Conservation (phyloP, 345 rosid species). For the Diplotaxis tenuifolia region DNA sequence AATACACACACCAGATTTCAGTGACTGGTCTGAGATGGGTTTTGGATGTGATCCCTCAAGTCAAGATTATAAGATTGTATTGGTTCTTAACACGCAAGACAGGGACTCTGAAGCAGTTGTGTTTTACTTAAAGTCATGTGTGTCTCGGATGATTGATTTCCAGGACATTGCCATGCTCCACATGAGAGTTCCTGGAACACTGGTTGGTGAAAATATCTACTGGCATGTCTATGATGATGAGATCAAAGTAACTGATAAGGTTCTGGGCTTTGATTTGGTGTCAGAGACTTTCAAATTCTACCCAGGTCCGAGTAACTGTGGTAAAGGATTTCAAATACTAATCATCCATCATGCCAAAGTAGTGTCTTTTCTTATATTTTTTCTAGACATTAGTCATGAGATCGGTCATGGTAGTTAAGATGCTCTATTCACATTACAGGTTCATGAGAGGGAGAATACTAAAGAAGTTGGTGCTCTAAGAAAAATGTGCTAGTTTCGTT, state of each 20-base stretch:
- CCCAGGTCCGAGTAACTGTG: background rate
- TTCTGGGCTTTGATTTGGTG: background rate
- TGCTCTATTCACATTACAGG: constrained; percentile 40
- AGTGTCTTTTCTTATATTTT: constrained; percentile 7
- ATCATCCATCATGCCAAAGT: constrained; percentile 98
- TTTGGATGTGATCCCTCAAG: background rate
- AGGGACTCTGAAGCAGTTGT: too few species aligned
- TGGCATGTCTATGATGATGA: background rate
- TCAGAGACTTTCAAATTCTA: background rate
- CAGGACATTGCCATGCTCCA: background rate
- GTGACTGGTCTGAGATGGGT: background rate
- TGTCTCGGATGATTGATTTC: background rate
- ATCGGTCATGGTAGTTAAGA: background rate
- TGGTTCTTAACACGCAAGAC: background rate
- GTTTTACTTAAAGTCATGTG: background rate
- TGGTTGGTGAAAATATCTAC: background rate
- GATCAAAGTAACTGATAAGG: background rate
- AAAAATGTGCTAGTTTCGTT: constrained; percentile 56
- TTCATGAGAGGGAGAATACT: constrained; percentile 78
- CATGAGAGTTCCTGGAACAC: background rate
- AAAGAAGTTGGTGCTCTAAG: constrained; percentile 90
- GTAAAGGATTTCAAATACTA: constrained; percentile 50
- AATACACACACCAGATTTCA: background rate
- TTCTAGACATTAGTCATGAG: background rate
- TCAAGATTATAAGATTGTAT: background rate